Evolutionary conservation across 441 rosid genomes (phyloP).

Genomic region (Populus hybrid): DNA sequence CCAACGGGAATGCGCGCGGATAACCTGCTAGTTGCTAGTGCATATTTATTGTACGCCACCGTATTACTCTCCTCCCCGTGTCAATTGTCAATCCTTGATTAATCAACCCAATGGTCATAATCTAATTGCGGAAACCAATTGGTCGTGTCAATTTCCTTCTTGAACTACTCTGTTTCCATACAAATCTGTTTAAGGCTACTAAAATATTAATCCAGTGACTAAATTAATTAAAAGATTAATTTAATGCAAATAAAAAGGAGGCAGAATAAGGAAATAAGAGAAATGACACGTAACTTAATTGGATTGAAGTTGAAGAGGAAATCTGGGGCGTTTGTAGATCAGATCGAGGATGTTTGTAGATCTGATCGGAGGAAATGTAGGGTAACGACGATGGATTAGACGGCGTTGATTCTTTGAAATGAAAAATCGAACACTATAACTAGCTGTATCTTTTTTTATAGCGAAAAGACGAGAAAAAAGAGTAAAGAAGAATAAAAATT

Average conservation of each 20-base stretch:
- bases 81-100: too few species aligned
- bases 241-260: background rate
- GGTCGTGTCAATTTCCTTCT: slow-evolving; percentile 47
- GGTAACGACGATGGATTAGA: slow-evolving; percentile 3
- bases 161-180: slow-evolving; percentile 54
- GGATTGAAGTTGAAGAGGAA: background rate
- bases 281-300: background rate
- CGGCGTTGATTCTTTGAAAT: slow-evolving; percentile 22
- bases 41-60: too few species aligned
- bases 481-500: background rate
- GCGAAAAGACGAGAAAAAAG: too few species aligned
- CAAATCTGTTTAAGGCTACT: slow-evolving; percentile 21
- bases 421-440: slow-evolving; percentile 18
- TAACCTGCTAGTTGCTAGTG: too few species aligned
- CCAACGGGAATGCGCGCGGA: too few species aligned
- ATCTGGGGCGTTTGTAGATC: background rate
- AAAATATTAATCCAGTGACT: too few species aligned
- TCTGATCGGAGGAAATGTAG: background rate
- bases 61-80: too few species aligned
- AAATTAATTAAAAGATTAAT: too few species aligned
- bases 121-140: slow-evolving; percentile 65
- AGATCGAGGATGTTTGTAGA: background rate
- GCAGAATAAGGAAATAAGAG: background rate
- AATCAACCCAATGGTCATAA: slow-evolving; percentile 54
- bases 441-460: background rate